phyloP scores from a whole-genome alignment of 805 yeast species.

The Saturnispora dispora region DNA sequence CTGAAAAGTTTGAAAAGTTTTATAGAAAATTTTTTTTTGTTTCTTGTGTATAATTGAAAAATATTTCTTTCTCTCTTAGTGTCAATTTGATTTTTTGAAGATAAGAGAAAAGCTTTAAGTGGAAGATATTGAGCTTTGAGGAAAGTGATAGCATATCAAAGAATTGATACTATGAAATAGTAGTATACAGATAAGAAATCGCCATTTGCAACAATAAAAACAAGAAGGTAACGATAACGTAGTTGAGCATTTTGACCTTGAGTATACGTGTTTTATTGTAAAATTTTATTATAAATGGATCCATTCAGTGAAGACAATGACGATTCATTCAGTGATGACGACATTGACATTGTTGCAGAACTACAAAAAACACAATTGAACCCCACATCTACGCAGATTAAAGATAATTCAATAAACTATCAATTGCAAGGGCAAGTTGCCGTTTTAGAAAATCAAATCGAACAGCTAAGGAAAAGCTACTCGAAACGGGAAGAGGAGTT shows the following conservation, averaged over 20 bases:
- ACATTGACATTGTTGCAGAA: conserved; percentile 19
- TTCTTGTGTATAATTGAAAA: background rate
- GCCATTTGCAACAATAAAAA: background rate
- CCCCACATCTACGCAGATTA: background rate
- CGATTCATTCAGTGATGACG: conserved; percentile 28
- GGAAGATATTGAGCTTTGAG: background rate
- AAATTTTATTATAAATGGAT: background rate
- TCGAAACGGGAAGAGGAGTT: conserved; percentile 32
- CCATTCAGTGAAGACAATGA: conserved; percentile 3
- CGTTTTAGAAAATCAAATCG: conserved; percentile 58
- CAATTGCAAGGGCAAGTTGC: conserved; percentile 75
- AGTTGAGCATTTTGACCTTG: background rate
- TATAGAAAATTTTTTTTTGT: background rate
- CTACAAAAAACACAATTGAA: background rate
- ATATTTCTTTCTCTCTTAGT: background rate
- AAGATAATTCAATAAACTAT: conserved; percentile 22
- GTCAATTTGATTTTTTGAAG: background rate
- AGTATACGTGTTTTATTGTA: background rate
- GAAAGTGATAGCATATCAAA: background rate
- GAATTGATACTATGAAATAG: background rate
- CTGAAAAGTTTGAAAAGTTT: background rate
- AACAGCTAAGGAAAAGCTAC: conserved; percentile 33
- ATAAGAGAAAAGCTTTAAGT: background rate
- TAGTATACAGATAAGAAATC: background rate
- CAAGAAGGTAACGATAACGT: background rate